phyloP scores from a whole-genome alignment of 1,139 yeast species.

The Blastobotrys capitulatus region DNA sequence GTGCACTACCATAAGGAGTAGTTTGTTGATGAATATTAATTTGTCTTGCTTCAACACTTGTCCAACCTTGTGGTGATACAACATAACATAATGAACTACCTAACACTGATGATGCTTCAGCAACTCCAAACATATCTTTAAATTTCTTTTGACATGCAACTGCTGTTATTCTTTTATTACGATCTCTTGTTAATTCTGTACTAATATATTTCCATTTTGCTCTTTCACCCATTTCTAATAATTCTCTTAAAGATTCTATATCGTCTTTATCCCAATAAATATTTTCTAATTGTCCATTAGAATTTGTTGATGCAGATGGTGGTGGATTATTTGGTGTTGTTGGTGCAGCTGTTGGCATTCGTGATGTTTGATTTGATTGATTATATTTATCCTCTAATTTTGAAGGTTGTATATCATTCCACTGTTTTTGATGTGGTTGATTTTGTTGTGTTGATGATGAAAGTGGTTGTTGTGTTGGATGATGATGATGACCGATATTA shows the following conservation, averaged over 20 bases:
- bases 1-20: not conserved
- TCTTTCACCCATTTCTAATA: conserved; percentile 37
- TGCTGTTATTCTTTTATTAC: conserved; percentile 36
- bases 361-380: not conserved
- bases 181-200: conserved; percentile 28
- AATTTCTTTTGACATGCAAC: conserved; percentile 39
- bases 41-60: conserved; percentile 22
- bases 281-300: conserved; percentile 12
- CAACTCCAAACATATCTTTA: conserved; percentile 39
- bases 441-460: not conserved
- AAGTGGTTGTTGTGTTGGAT: not conserved
- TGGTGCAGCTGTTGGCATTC: conserved; percentile 1
- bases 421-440: not conserved
- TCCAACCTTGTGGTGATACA: conserved; percentile 38
- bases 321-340: conserved; percentile 1
- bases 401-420: not conserved
- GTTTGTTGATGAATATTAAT: conserved; percentile 2
- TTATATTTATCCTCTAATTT: not conserved
- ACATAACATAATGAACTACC: conserved; percentile 39
- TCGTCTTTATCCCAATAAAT: conserved; percentile 34
- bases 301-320: conserved; percentile 1
- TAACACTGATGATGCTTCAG: conserved; percentile 35
- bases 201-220: conserved; percentile 42
- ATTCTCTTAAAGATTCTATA: conserved; percentile 31
- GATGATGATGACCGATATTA: not conserved